Percentiles rank a stretch among this genome's conserved stretches.
phyloP scores from a whole-genome alignment of 352 stramenopile species.

The Pythium biforme region DNA sequence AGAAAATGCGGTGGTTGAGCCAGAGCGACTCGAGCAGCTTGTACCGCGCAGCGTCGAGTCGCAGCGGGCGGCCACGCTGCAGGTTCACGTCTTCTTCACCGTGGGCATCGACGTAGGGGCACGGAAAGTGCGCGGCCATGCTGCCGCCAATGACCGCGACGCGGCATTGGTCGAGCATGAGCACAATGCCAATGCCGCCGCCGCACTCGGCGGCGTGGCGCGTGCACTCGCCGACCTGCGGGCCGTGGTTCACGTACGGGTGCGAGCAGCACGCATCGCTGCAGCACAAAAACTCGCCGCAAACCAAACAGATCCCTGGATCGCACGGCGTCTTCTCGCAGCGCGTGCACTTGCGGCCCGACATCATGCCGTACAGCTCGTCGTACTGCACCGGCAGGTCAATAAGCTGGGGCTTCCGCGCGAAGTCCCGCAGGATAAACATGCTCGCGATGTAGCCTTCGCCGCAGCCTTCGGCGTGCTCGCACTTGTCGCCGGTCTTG shows the following conservation, averaged over 20 bases:
- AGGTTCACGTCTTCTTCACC: slow-evolving; percentile 85
- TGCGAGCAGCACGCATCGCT: slow-evolving; percentile 82
- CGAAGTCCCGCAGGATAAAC: slow-evolving; percentile 80
- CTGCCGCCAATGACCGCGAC: slow-evolving; percentile 80
- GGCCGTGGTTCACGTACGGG: slow-evolving; percentile 70
- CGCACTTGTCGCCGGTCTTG: slow-evolving; percentile 80
- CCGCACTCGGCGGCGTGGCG: slow-evolving; percentile 82
- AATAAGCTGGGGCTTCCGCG: slow-evolving; percentile 62
- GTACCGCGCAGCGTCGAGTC: slow-evolving; percentile 73
- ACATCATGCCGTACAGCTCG: slow-evolving; percentile 78
- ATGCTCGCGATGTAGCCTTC: slow-evolving; percentile 87
- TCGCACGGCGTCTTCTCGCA: slow-evolving; percentile 71
- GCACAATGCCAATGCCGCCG: slow-evolving; percentile 78
- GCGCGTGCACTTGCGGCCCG: slow-evolving; percentile 61
- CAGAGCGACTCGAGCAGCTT: slow-evolving; percentile 78
- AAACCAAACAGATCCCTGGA: slow-evolving; percentile 80
- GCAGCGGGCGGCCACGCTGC: slow-evolving; percentile 74
- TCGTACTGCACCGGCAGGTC: slow-evolving; percentile 84
- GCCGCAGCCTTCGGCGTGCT: slow-evolving; percentile 83
- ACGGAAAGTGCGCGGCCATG: slow-evolving; percentile 85
- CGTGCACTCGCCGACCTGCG: slow-evolving; percentile 81
- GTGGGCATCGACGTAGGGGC: slow-evolving; percentile 83
- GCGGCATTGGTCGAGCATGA: slow-evolving; percentile 84
- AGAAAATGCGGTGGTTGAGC: slow-evolving; percentile 81
- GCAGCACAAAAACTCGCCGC: slow-evolving; percentile 81